Evolutionary conservation across 768 basidiomycete species (phyloP), one percentile per base, ranked within the genome.

Genomic region (Gloeophyllum trabeum): DNA sequence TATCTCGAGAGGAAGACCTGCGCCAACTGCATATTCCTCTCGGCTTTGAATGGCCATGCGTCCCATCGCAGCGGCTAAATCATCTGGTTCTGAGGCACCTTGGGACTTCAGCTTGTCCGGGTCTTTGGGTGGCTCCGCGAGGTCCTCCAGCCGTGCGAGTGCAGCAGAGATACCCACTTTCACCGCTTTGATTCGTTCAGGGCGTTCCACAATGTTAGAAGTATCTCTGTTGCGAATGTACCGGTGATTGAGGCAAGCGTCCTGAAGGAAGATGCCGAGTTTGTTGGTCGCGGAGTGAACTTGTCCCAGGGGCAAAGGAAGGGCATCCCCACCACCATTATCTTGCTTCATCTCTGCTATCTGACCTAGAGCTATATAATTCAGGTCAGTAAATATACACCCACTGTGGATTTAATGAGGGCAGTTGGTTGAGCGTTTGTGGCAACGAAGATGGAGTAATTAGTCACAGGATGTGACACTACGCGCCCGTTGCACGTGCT

Each of bases 111-210:
- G 35, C 3, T 39, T 6, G 3, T 34, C 20, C 21, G 16, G n/a
- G 18, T 35, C 24, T 4, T 16, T 20, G 16, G 42, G 19, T 5
- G 18, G n/a, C 40, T 54, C 47, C 35, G 47, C 45, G 6, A 58
- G 43, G 39, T 65, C 66, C 50, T 87, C 82, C 3, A 91, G 61
- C 39, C 82, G 74, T 5, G 90, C 73, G 16, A 88, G 67, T 0
- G 83, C 87, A 5, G 84, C 83, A 2, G 90, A 72, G 5, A 96
- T 67, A 1, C 93, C 94, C 4, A 86, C 53, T 49, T 80, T 77
- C 39, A 97, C 76, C 0, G 92, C 92, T 39, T 81, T 75, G 21
- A 98, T 64, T 19, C 94, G 77, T 56, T 96, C 87, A 0, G 93
- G 93, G 6, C 89, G 72, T 56, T 98, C 94, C n/a, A 93, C 76